phyloP scores from a whole-genome alignment of 1,139 yeast genomes.

The Blastobotrys niveus region DNA sequence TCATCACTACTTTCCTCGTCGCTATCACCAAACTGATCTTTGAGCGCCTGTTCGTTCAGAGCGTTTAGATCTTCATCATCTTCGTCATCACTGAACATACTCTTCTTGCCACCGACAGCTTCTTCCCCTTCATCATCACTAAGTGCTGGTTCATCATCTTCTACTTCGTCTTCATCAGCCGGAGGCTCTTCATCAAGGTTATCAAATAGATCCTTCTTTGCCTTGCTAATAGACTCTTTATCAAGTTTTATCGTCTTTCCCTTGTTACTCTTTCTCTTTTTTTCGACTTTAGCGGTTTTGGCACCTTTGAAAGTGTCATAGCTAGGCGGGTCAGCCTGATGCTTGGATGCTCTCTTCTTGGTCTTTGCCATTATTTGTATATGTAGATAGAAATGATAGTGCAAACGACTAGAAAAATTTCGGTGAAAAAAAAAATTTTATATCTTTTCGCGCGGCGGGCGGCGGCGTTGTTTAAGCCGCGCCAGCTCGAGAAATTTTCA shows the following conservation, averaged over 20 bases:
- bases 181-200: slow-evolving; percentile 48
- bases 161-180: slow-evolving; percentile 32
- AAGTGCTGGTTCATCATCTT: slow-evolving; percentile 47
- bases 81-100: slow-evolving; percentile 84
- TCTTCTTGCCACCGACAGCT: slow-evolving; percentile 45
- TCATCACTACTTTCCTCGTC: slow-evolving; percentile 45
- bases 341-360: slow-evolving; percentile 64
- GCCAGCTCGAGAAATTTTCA: slow-evolving; percentile 1
- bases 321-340: slow-evolving; percentile 86
- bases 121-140: slow-evolving; percentile 50
- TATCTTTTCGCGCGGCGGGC: background rate
- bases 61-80: slow-evolving; percentile 78
- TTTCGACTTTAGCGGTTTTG: slow-evolving; percentile 35
- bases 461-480: background rate
- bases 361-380: slow-evolving; percentile 12
- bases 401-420: slow-evolving; percentile 7
- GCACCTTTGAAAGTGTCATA: slow-evolving; percentile 73
- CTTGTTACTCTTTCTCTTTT: slow-evolving; percentile 29
- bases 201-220: slow-evolving; percentile 71
- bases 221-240: slow-evolving; percentile 61
- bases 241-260: slow-evolving; percentile 45
- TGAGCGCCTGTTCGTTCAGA: slow-evolving; percentile 77
- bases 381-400: background rate
- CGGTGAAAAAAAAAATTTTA: slow-evolving; percentile 1
- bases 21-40: slow-evolving; percentile 68